Evolutionary conservation across 2,329 filamentous ascomycete genomes (phyloP).

Genomic region (Chrysoporthe deuterocubensis): DNA sequence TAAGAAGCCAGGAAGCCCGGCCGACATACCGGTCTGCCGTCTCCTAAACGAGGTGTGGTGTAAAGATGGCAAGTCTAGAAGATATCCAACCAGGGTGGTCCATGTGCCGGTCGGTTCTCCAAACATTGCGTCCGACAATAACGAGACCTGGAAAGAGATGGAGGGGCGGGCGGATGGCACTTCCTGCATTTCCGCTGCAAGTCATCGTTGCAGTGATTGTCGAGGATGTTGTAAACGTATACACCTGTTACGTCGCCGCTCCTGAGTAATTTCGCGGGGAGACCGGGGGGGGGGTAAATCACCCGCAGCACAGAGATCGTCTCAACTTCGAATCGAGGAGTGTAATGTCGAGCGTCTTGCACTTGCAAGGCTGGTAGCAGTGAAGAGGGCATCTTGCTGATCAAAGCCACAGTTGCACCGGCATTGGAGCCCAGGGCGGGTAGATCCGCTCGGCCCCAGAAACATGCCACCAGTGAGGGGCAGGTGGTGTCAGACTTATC

Average conservation of each 20-base stretch:
- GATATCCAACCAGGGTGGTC: neutral
- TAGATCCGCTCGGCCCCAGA: slow-evolving; percentile 25
- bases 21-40: neutral
- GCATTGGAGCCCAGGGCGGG: slow-evolving; percentile 18
- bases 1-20: neutral
- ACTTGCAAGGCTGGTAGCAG: slow-evolving; percentile 1
- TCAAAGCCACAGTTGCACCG: slow-evolving; percentile 12
- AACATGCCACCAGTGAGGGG: slow-evolving; percentile 27
- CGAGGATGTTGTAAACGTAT: neutral
- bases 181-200: slow-evolving; percentile 12
- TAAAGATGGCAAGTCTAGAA: neutral
- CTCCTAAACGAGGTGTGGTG: neutral
- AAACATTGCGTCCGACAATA: neutral
- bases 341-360: neutral
- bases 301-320: neutral
- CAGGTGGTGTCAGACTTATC: slow-evolving; percentile 24
- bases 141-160: neutral
- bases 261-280: neutral
- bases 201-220: neutral
- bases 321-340: too few relatives aligned
- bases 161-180: neutral
- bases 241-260: neutral
- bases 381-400: slow-evolving; percentile 11
- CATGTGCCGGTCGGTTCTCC: neutral
- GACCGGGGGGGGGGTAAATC: neutral